These are phyloP conservation scores for Leptoxyphium fumago DNA, from an alignment of 2,329 filamentous ascomycete genomes.

Conservation along the genomic window DNA sequence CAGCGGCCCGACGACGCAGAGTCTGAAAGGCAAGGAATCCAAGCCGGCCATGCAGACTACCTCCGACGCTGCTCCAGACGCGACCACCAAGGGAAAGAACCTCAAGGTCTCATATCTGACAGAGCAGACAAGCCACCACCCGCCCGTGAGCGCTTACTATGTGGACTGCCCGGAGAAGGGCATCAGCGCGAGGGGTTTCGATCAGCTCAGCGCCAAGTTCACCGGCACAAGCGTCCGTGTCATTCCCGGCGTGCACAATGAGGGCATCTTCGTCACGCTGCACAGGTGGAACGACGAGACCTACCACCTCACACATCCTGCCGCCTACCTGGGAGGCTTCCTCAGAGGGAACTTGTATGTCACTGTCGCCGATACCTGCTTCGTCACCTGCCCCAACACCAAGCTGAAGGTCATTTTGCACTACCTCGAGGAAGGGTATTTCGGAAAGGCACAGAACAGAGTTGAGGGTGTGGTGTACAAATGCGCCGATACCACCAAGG, in stretches of 20 bases:
- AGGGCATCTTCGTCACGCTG: conserved; percentile 87
- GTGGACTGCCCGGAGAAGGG: conserved; percentile 86
- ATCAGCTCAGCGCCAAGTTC: conserved; percentile 95
- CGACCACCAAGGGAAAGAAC: conserved; percentile 27
- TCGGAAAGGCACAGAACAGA: conserved; percentile 80
- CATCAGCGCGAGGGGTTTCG: conserved; percentile 74
- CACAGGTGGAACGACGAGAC: conserved; percentile 70
- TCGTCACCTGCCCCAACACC: conserved; percentile 78
- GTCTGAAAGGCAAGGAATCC: conserved; percentile 26
- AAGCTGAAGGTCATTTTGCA: conserved; percentile 82
- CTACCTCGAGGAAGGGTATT: conserved; percentile 90
- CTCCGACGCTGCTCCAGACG: conserved; percentile 9
- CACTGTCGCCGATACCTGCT: conserved; percentile 79
- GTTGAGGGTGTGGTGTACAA: conserved; percentile 83
- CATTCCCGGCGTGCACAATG: conserved; percentile 78
- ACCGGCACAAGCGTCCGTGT: conserved; percentile 91
- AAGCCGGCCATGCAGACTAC: conserved; percentile 14
- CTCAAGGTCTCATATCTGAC: conserved; percentile 86
- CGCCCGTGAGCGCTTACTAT: conserved; percentile 90
- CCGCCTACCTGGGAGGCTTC: conserved; percentile 81
- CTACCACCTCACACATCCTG: conserved; percentile 87
- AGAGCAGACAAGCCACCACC: conserved; percentile 95
- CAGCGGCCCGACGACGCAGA: conserved; percentile 39
- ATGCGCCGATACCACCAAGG: conserved; percentile 68
- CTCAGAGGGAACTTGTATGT: conserved; percentile 77